Evolutionary conservation across 495 filamentous ascomycete genomes (phyloP), one percentile per base, ranked within the genome.

Genomic region (Recurvomyces mirabilis): DNA sequence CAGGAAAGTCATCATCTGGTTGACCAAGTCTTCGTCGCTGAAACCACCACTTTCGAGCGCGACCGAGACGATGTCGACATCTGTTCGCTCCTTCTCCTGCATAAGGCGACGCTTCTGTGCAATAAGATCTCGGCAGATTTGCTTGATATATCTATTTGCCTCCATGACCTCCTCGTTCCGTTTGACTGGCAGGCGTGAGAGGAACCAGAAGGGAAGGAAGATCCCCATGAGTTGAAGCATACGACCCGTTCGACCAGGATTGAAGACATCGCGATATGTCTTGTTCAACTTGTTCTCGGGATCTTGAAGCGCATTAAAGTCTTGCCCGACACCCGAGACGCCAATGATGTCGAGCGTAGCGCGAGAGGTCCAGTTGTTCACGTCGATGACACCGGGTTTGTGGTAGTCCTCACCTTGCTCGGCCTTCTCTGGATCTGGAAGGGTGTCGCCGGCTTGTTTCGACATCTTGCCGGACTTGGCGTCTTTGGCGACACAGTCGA

Each of bases 1-100:
- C 2, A 94, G 77, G 67, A 95, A 94, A 2, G 88, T 95, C 87
- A 94, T 93, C 59, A 91, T 73, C 58, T 95, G 88, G 58, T 94
- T 84, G 30, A 85, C 69, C 19, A 94, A 77, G 40, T 84, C 79
- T 24, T 87, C 82, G 38, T 89, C 83, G 21, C 68, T 71, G 59
- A 93, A 93, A 19, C 72, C 75, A 29, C 80, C 84, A 17, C 76
- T 82, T 44, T 82, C 72, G 19, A 94, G 61, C 17, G 88, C 87
- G 0, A 91, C 79, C 5, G 82, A 85, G 41, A 94, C 68, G 45
- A 95, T 93, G 54, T 94, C 88, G 14, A 77, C 56, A 21, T 78
- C 81, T 40, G 51, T 60, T 15, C 47, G 40, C 26, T 49, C 56
- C 15, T 61, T 65, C 50, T 45, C 80, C 26, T 70, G 68, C 21